Evolutionary conservation across 2,329 filamentous ascomycete genomes (phyloP).

Genomic region (Calycina herbarum): DNA sequence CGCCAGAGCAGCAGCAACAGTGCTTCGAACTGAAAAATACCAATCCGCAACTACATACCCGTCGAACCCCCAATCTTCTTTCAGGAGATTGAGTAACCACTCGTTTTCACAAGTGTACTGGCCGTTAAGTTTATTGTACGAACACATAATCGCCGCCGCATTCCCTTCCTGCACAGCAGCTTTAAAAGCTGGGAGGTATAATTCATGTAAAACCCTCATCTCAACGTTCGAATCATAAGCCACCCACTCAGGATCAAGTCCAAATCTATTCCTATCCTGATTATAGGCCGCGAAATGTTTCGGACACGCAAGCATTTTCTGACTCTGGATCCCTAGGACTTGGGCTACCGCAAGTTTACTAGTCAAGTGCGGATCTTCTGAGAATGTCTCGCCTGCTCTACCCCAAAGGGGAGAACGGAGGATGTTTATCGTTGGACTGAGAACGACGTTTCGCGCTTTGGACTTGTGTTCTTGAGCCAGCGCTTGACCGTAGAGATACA

Average conservation of each 20-base stretch:
- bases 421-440: constrained; percentile 41
- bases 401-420: constrained; percentile 47
- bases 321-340: constrained; percentile 37
- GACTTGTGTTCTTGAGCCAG: constrained; percentile 26
- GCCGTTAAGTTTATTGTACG: neutral
- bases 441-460: constrained; percentile 26
- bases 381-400: constrained; percentile 48
- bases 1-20: neutral
- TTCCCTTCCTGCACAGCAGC: neutral
- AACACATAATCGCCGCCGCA: neutral
- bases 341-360: neutral
- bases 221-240: neutral
- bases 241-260: constrained; percentile 37
- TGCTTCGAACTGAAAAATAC: neutral
- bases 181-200: neutral
- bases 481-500: constrained; percentile 13
- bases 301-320: constrained; percentile 42
- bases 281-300: constrained; percentile 48
- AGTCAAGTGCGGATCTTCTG: constrained; percentile 42
- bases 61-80: neutral
- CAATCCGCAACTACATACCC: neutral
- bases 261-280: constrained; percentile 38
- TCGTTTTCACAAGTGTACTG: neutral
- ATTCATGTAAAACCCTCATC: neutral
- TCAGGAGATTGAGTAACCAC: neutral